A percentile compares a stretch with the other conserved stretches of the same genome.
Conservation (phyloP, 2,329 filamentous ascomycete species). For the Penicillium sp. region DNA sequence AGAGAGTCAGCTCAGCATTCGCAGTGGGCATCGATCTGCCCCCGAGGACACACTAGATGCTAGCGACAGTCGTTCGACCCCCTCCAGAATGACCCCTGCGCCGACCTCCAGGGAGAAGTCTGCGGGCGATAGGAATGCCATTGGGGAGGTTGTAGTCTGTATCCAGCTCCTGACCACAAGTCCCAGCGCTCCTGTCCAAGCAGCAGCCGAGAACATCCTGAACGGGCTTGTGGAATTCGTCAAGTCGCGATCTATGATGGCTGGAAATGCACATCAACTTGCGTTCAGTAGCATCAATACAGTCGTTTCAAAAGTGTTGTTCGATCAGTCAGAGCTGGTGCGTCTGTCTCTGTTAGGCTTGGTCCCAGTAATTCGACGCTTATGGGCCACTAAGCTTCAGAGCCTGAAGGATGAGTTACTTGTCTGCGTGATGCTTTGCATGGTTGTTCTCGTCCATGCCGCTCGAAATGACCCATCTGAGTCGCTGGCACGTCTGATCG, state of each 20-base stretch:
- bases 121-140: constrained; percentile 35
- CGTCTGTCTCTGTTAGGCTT: constrained; percentile 59
- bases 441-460: constrained; percentile 56
- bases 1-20: constrained; percentile 31
- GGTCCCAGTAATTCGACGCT: constrained; percentile 67
- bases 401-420: constrained; percentile 74
- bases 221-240: constrained; percentile 60
- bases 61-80: constrained; percentile 30
- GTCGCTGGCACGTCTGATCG: constrained; percentile 50
- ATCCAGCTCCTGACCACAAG: constrained; percentile 62
- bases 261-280: constrained; percentile 65
- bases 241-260: constrained; percentile 53
- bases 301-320: constrained; percentile 62
- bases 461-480: constrained; percentile 34
- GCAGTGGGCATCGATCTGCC: constrained; percentile 26
- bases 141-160: constrained; percentile 62
- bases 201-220: constrained; percentile 57
- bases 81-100: constrained; percentile 30
- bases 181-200: constrained; percentile 64
- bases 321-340: constrained; percentile 65
- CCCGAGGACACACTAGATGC: constrained; percentile 28
- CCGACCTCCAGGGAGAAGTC: constrained; percentile 27
- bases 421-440: constrained; percentile 64
- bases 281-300: constrained; percentile 74
- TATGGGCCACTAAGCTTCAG: constrained; percentile 69